Evolutionary conservation across 164 flowering plant genomes (phyloP), one percentile per base, ranked within the genome.

Genomic region (Dillenia suffruticosa): DNA sequence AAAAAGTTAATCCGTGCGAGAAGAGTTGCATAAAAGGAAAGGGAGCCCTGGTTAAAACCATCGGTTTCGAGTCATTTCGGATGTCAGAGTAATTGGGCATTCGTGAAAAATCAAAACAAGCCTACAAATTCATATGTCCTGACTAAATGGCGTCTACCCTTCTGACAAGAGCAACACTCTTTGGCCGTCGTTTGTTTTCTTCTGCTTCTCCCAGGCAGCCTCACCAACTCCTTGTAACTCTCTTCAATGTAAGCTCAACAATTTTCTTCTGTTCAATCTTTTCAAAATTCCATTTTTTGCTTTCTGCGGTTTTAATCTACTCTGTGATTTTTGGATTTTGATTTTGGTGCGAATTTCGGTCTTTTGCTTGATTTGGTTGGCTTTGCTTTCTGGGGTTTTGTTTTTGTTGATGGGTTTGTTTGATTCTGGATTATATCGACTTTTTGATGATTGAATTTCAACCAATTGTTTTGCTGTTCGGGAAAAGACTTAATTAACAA

Each of bases 121-220:
- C 40, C 7, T 32, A 32, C 7, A 32, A 32, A 32, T 5, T 32
- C 40, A 7, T 32, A 32, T 32, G 40, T 17, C 8, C 14, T 44
- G 10, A 10, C 17, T 52, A 61, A 59, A 86, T 87, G 92, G 89
- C 86, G 55, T 72, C 89, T 6, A 16, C 84, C 52, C 63, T 80
- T 61, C 55, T 81, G 45, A 64, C 75, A 10, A 78, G 74, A 65
- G 61, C 81, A 44, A 59, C 81, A 44, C 62, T 84, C 5, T 63
- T 70, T 47, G 74, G 77, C 46, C 69, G 65, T 55, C 80, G 82
- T 22, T 58, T 77, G 56, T 9, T 75, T 72, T 68, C 80, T 59
- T 58, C 78, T 5, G 9, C 59, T 8, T 51, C 76, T 51, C 54
- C 63, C 54, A 2, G 65, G 6, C 72, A 59, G 16, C 77, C 72